These are phyloP conservation scores for Ogataea ramenticola DNA, from an alignment of 805 yeast species.

Conservation along the genomic window DNA sequence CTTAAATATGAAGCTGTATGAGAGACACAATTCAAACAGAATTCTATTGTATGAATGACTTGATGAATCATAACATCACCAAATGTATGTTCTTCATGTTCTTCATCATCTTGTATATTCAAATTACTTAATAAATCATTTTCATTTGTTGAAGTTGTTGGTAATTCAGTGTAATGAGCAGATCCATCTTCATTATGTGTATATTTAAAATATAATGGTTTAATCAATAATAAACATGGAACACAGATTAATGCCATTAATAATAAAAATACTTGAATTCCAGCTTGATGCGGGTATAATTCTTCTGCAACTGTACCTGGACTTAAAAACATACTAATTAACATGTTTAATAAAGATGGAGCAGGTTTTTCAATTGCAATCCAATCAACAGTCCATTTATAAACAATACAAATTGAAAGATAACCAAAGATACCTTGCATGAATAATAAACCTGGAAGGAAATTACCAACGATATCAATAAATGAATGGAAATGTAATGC, in stretches of 20 bases:
- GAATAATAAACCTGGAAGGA: constrained; percentile 87
- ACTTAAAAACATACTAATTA: constrained; percentile 89
- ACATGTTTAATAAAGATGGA: constrained; percentile 90
- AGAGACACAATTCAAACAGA: constrained; percentile 94
- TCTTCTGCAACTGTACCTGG: constrained; percentile 86
- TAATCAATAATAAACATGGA: constrained; percentile 82
- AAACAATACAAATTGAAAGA: constrained; percentile 74
- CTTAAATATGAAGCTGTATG: constrained; percentile 96
- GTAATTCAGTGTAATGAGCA: constrained; percentile 36
- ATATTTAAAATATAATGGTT: constrained; percentile 52
- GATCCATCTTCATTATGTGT: constrained; percentile 52
- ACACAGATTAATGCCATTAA: constrained; percentile 80
- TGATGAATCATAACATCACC: constrained; percentile 97
- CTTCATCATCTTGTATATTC: constrained; percentile 42
- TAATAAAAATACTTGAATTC: constrained; percentile 65
- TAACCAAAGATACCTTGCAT: constrained; percentile 98
- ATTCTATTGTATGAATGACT: constrained; percentile 95
- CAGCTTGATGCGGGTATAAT: constrained; percentile 72
- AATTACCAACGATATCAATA: constrained; percentile 86
- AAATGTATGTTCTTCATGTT: constrained; percentile 56
- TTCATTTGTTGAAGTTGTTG: constrained; percentile 17
- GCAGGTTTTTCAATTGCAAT: constrained; percentile 66
- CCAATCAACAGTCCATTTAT: constrained; percentile 97
- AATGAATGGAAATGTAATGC: constrained; percentile 57
- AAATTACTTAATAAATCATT: constrained; percentile 26